Base-by-base conservation (phyloP, 371 early-diverging fungal genomes). In the Catenaria anguillulae region DNA sequence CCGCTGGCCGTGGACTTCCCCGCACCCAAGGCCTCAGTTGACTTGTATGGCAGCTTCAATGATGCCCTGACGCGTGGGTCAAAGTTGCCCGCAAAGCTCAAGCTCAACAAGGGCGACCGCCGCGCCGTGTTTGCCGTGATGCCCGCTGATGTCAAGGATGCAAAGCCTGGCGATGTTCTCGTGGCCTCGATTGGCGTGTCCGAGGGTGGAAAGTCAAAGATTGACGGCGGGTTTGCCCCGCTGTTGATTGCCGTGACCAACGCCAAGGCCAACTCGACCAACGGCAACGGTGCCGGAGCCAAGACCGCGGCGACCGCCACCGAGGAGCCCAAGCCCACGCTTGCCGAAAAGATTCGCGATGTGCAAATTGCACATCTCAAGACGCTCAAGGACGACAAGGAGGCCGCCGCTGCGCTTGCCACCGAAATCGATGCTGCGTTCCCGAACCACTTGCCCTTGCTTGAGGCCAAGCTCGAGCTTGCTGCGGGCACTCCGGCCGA, bases 141-240 rank as follows among this genome's bases (percentile, higher is more conserved):
- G 33, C 54, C 65, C 6, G 64, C 71, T 37, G 62, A 83, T 24
- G 87, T 91, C 35, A 83, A 84, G 64, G 84, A 82, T 21, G 87
- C 85, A 33, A 82, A 83, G 64, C 71, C 84, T 0, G 92, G 92
- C 0, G 94, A 93, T 69, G 67, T 85, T 33, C 73, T 92, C 34
- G 71, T 82, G 19, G 94, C 92, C 1, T 77, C 76, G 48, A 71
- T 91, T 45, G 72, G 73, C 42, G 75, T 86, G 31, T 37, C 50
- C 23, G 71, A 63, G 35, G 67, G 64, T 54, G 67, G 72, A 4
- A 68, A 63, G 63, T 45, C 70, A 21, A 73, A 72, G 35, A 73
- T 84, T 17, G 79, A 83, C 24, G 75, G 82, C n/a, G 76, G 75
- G 23, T 69, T 87, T 37, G 83, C 81, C 66, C 69, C 68, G 26